Evolutionary conservation across 2,329 filamentous ascomycete species (phyloP), one percentile per base, ranked within the genome.

Genomic region (Geosmithia putterillii): DNA sequence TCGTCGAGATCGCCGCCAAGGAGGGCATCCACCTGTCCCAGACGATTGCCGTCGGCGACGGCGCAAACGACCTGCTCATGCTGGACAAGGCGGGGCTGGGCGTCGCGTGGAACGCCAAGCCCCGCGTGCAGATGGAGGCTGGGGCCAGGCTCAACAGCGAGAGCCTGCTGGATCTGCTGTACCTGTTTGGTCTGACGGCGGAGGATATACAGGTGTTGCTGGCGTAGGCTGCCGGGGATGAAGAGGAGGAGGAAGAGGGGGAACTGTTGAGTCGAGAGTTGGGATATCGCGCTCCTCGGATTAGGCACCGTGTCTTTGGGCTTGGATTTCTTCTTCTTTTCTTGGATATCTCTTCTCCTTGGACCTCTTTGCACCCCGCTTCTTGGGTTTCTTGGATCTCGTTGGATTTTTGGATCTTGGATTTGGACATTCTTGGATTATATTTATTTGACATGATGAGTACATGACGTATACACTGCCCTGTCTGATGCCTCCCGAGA

Each of bases 61-160:
- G 86, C 7, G 86, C 85, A 34, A 92, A 92, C 55, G 86, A 92
- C 56, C 60, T 92, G 50, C 67, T 82, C 45, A 92, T 92, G 86
- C 78, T 92, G 70, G 71, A 70, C 8, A 73, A 75, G 40, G 85
- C 86, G 0, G 84, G 83, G 0, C 62, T 90, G 34, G 86, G 86
- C 18, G 79, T 92, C 3, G 86, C 86, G 2, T 89, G 86, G 72
- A 86, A 89, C 55, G 86, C 86, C 9, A 92, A 92, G 67, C 83
- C 85, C 2, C 71, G 79, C 46, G 86, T 92, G 44, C 86, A 92
- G 64, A 76, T 81, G 67, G 77, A 84, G 58, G 86, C 86, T 2
- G 77, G 79, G 22, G 79, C 80, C 14, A 70, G 83, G 37, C 60
- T 92, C 47, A 92, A 92, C 55, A 74, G 79, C 19, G 70, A 76